Evolutionary conservation across 1,139 yeast species (phyloP), one percentile per base, ranked within the genome.

Genomic region (Debaryomyces udenii): DNA sequence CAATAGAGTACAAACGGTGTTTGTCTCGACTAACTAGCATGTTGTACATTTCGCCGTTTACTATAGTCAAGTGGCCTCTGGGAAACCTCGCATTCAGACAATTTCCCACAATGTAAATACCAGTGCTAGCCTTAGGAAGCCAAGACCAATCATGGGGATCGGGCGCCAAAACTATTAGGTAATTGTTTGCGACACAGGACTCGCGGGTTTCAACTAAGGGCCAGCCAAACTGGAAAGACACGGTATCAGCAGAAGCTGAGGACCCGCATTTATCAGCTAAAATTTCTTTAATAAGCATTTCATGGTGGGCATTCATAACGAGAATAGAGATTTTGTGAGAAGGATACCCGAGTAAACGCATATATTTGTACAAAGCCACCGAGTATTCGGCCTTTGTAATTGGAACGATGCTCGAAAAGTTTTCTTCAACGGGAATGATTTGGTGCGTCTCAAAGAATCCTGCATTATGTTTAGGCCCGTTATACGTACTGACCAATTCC

Each of bases 301-400:
- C 47, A 48, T 70, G 87, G 6, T 70, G 67, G 14, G 59, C 57
- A 23, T 68, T 70, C 9, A 68, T 60, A 2, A 76, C 67, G 36
- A 75, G 51, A 9, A 83, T 68, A 9, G 68, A 62, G 15, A 82
- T 69, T 13, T 52, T 51, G 1, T 53, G 49, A 1, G 51, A 40
- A 0, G 80, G 70, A 48, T 78, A 78, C 0, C 79, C 81, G 14
- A 71, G 46, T 3, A 67, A 50, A 17, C 74, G 53, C 74, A 81
- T 61, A 49, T 76, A 79, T 55, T 68, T 70, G 51, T 64, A 80
- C 7, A 80, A 49, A 0, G 64, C 60, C 7, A 77, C 77, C 10
- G 75, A 64, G 46, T 64, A 76, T 47, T 78, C 82, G 0, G 86
- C 86, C 49, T 81, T 86, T 9, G 67, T 74, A 9, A 76, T 49